Base-by-base conservation (phyloP, 768 basidiomycete genomes). In the Agaricus sinodeliciosus region DNA sequence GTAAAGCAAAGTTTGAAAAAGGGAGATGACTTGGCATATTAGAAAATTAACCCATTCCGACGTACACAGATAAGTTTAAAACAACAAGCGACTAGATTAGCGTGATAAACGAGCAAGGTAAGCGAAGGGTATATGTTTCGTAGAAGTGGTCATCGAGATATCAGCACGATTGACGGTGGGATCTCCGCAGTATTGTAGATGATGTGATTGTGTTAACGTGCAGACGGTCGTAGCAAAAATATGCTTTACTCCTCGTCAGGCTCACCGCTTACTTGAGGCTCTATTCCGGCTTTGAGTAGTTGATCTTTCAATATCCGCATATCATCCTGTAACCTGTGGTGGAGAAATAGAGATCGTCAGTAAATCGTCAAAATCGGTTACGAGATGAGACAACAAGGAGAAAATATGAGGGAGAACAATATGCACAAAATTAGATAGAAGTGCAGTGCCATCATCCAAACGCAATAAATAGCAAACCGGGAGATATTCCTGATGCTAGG, bases 281-380 rank as follows among this genome's bases (percentile, higher is more conserved):
- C 45, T 28, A 48, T 41, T 16, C 48, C 48, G 34, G 42, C 42
- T 51, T 58, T 56, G 12, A 73, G 72, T 57, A 74, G 58, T 61
- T 75, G 72, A 46, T 77, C 72, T 27, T 58, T 71, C 46, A 79
- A 68, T 40, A 65, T 62, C 46, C 78, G 81, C 56, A 86, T 57
- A 58, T 89, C 86, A 65, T 80, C 84, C 58, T 83, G 82, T 66
- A 88, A 72, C 73, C 87, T 89, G 70, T 66, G 62, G 60, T 57
- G 58, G 39, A 57, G 63, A 59, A 62, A 53, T 53, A 39, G 45
- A 55, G 55, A 18, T 34, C 46, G 53, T 46, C 47, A 57, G 68
- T 72, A 60, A 73, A 71, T 74, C 70, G 72, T 67, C 67, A 49
- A 67, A 35, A 31, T 31, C 59, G 48, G 58, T 63, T 54, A 59